Percentiles rank a stretch among this genome's conserved stretches.
Conservation (phyloP, 192 early-diverging fungal species). For the Coemansia sp. region DNA sequence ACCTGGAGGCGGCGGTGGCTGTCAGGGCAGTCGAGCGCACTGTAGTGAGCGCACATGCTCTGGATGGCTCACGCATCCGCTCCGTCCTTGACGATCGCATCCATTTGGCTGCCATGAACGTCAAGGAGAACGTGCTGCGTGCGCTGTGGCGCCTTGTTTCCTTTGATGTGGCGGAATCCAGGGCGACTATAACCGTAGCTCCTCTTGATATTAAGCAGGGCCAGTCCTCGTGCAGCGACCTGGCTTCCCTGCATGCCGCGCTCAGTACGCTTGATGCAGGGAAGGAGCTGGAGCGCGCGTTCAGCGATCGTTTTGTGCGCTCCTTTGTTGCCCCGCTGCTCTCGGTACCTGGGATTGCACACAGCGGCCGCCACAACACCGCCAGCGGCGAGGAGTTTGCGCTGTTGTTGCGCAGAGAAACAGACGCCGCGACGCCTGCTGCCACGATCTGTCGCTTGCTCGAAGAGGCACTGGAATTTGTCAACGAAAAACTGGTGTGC, state of each 20-base stretch:
- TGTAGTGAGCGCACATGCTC: background rate
- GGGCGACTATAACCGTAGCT: background rate
- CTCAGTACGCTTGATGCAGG: constrained; percentile 17
- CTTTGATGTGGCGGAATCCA: background rate
- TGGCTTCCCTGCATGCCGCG: constrained; percentile 13
- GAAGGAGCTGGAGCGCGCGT: constrained; percentile 1
- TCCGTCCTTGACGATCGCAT: constrained; percentile 10
- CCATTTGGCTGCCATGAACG: constrained; percentile 13
- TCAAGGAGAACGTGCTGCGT: constrained; percentile 14
- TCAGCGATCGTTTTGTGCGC: constrained; percentile 18
- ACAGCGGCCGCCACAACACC: background rate
- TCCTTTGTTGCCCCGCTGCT: constrained; percentile 22
- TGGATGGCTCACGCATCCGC: constrained; percentile 18
- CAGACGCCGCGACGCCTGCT: background rate
- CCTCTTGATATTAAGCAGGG: background rate
- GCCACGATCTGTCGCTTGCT: constrained; percentile 11
- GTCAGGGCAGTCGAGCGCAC: constrained; percentile 3
- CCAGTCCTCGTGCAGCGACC: background rate
- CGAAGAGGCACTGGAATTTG: constrained; percentile 7
- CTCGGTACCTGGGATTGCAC: background rate
- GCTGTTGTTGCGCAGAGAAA: background rate
- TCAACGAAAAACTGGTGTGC: background rate
- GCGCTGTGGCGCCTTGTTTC: constrained; percentile 2
- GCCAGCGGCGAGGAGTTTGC: background rate
- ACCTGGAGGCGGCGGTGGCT: constrained; percentile 16